Evolutionary conservation across 2,329 filamentous ascomycete genomes (phyloP).

Genomic region (Curvularia lunata): DNA sequence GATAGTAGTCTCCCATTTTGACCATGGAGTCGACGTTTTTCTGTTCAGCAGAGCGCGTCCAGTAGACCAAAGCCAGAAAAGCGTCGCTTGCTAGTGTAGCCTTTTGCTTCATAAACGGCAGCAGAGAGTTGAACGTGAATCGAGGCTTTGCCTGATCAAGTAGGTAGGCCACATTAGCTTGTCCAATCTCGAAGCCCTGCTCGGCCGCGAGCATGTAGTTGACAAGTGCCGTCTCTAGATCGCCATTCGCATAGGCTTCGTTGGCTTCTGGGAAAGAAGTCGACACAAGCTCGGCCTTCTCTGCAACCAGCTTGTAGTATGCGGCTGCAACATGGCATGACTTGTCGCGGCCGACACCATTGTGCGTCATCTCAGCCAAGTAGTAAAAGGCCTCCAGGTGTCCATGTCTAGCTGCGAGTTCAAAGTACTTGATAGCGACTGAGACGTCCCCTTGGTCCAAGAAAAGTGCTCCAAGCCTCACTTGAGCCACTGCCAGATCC

Average conservation of each 20-base stretch:
- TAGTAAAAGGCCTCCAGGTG: constrained; percentile 93
- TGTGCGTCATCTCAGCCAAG: constrained; percentile 82
- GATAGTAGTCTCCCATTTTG: constrained; percentile 99
- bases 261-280: constrained; percentile 86
- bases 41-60: constrained; percentile 93
- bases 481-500: constrained; percentile 79
- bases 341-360: constrained; percentile 79
- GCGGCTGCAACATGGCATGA: constrained; percentile 77
- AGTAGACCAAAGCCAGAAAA: constrained; percentile 82
- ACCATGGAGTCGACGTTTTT: constrained; percentile 91
- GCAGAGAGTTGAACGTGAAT: constrained; percentile 61
- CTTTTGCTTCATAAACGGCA: constrained; percentile 54
- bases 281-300: constrained; percentile 86
- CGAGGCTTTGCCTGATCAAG: constrained; percentile 68
- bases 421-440: constrained; percentile 84
- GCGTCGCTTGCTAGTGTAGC: constrained; percentile 62
- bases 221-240: constrained; percentile 79
- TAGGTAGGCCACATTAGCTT: constrained; percentile 88
- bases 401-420: constrained; percentile 79
- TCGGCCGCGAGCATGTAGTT: constrained; percentile 87
- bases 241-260: constrained; percentile 77
- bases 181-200: constrained; percentile 87
- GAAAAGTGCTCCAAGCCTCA: constrained; percentile 81
- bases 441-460: constrained; percentile 86
- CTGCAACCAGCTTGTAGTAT: constrained; percentile 87